A percentile compares a stretch with the other conserved stretches of the same genome.
These are phyloP conservation scores for Aspergillus ibericus DNA, from an alignment of 2,329 filamentous ascomycete species.

Conservation along the genomic window DNA sequence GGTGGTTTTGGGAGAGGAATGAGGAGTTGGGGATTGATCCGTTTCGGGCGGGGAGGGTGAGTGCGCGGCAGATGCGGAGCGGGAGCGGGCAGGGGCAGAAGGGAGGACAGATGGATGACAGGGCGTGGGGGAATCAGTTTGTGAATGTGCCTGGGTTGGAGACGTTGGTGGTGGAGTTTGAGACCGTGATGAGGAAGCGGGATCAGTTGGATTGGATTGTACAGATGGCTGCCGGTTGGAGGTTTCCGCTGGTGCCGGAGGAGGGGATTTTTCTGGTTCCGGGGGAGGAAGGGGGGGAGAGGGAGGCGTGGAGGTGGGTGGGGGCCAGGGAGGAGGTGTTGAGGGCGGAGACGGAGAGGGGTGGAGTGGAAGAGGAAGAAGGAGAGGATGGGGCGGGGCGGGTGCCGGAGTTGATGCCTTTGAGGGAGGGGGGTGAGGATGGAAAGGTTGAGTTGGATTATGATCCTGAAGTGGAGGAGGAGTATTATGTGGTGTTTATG, in stretches of 20 bases:
- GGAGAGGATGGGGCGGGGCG: background rate
- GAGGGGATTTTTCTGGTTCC: background rate
- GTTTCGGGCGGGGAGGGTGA: background rate
- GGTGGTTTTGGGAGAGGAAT: constrained; percentile 49
- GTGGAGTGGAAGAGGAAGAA: background rate
- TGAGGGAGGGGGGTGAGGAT: background rate
- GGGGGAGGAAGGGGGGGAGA: background rate
- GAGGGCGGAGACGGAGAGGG: background rate
- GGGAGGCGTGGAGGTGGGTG: background rate
- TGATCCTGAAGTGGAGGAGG: background rate
- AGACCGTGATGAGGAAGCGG: background rate
- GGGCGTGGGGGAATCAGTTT: constrained; percentile 1
- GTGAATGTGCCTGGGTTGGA: background rate
- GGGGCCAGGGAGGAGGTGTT: background rate
- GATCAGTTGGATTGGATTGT: background rate
- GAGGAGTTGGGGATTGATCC: constrained; percentile 35
- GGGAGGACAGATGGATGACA: background rate
- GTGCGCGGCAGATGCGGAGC: background rate
- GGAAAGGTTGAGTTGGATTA: background rate
- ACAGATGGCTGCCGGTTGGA: background rate
- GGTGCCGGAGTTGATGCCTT: background rate
- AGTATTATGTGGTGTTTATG: background rate
- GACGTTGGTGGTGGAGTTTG: background rate
- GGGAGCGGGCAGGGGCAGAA: no score
- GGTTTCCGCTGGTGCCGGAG: background rate